phyloP scores from a whole-genome alignment of 2,329 filamentous ascomycete species.

The Celoporthe dispersa region DNA sequence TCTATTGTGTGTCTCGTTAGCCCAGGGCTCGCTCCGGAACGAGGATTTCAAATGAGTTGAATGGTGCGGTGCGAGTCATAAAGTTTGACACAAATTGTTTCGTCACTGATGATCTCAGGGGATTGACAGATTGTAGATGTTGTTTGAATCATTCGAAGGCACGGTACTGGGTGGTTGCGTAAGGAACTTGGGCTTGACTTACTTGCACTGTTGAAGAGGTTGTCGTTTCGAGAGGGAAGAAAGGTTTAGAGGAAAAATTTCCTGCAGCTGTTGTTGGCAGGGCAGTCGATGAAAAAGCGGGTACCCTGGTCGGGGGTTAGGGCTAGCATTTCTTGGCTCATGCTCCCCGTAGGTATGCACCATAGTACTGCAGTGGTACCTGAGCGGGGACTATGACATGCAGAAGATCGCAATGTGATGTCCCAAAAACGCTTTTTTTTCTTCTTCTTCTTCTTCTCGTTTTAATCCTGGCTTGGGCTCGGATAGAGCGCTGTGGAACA shows the following conservation, averaged over 20 bases:
- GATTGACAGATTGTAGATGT: constrained; percentile 63
- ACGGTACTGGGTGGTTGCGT: neutral
- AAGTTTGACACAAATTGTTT: constrained; percentile 38
- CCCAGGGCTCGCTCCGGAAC: neutral
- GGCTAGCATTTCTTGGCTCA: neutral
- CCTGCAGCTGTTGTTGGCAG: neutral
- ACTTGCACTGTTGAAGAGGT: constrained; percentile 33
- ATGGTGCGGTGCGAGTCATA: constrained; percentile 36
- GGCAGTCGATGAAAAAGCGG: neutral
- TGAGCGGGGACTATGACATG: neutral
- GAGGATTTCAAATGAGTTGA: constrained; percentile 28
- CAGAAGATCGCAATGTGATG: neutral
- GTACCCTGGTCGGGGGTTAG: neutral
- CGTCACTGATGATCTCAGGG: constrained; percentile 55
- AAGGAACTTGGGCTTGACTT: constrained; percentile 26
- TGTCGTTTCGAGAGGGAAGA: constrained; percentile 24
- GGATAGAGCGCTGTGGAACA: neutral
- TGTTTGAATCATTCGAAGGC: constrained; percentile 50
- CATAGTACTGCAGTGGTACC: neutral
- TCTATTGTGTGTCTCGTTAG: constrained; percentile 27
- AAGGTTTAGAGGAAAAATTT: constrained; percentile 21
- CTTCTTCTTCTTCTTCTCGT: neutral
- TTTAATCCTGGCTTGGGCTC: neutral
- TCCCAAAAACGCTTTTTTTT: too few species aligned
- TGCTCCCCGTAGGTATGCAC: neutral